phyloP scores from a whole-genome alignment of 768 basidiomycete species.

The Russula sp. region DNA sequence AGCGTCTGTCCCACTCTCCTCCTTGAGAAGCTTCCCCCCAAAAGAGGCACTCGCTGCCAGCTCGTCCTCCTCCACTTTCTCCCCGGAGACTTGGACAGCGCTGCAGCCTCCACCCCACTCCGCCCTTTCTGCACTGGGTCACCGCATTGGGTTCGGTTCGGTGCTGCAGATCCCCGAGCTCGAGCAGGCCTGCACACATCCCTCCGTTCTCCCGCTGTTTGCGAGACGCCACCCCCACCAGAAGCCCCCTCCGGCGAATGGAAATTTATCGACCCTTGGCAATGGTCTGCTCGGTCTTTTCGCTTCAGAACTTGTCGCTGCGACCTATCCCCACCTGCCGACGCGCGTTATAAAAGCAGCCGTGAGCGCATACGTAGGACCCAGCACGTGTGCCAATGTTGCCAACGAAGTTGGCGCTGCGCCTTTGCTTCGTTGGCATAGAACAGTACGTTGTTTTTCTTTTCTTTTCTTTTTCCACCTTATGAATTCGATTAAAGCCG shows the following conservation, averaged over 20 bases:
- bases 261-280: conserved; percentile 64
- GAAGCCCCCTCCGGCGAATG: conserved; percentile 58
- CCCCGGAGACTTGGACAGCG: conserved; percentile 60
- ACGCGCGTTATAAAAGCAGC: conserved; percentile 88
- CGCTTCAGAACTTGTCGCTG: conserved; percentile 73
- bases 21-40: conserved; percentile 54
- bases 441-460: conserved; percentile 44
- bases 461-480: neutral
- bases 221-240: conserved; percentile 50
- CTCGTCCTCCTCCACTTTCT: conserved; percentile 35
- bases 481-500: conserved; percentile 31
- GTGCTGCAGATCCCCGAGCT: conserved; percentile 46
- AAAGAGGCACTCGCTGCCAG: conserved; percentile 37
- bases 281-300: conserved; percentile 89
- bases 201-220: conserved; percentile 53
- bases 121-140: conserved; percentile 66
- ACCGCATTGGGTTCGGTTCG: conserved; percentile 63
- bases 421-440: conserved; percentile 75
- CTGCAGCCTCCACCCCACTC: conserved; percentile 66
- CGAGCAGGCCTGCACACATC: conserved; percentile 74
- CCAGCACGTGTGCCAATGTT: conserved; percentile 71
- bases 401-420: conserved; percentile 80
- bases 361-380: conserved; percentile 87
- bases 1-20: conserved; percentile 47
- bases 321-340: conserved; percentile 83